Percentiles rank a stretch among this genome's conserved stretches.
Evolutionary conservation across 2,329 filamentous ascomycete genomes (phyloP).

Genomic region (Aureobasidium sp.): DNA sequence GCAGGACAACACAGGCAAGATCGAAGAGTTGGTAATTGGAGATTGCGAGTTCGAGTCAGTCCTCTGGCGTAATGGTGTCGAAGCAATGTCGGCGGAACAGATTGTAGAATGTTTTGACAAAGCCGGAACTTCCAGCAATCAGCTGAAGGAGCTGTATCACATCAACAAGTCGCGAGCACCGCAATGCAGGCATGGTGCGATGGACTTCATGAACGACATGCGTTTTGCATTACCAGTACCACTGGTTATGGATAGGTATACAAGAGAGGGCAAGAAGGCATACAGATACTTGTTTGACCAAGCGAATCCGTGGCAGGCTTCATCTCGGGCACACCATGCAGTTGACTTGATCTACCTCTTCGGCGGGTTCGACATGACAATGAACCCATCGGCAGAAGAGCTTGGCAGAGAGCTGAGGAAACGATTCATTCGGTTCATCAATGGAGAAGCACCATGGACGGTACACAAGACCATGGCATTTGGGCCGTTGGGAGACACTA

Average conservation of each 20-base stretch:
- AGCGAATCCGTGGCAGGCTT: constrained; percentile 42
- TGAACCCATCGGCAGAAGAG: constrained; percentile 29
- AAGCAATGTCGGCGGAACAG: constrained; percentile 28
- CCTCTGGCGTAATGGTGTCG: constrained; percentile 41
- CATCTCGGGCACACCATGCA: constrained; percentile 41
- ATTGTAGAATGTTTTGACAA: constrained; percentile 33
- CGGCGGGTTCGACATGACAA: constrained; percentile 33
- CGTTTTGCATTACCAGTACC: constrained; percentile 28
- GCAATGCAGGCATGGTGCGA: constrained; percentile 35
- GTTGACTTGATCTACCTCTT: constrained; percentile 43
- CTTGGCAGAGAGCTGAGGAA: constrained; percentile 35
- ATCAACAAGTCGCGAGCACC: constrained; percentile 35
- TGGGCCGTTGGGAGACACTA: constrained; percentile 34
- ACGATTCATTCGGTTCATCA: constrained; percentile 36
- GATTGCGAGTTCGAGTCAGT: constrained; percentile 39
- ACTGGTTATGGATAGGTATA: constrained; percentile 18
- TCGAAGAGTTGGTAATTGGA: constrained; percentile 36
- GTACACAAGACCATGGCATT: constrained; percentile 30
- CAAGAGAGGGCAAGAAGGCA: constrained; percentile 22
- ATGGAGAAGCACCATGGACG: constrained; percentile 33
- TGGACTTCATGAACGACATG: constrained; percentile 35
- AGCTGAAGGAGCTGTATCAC: constrained; percentile 36
- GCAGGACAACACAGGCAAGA: constrained; percentile 30
- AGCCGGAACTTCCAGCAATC: constrained; percentile 25
- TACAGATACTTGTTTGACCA: constrained; percentile 41